phyloP scores from a whole-genome alignment of 202 grass and related monocot genomes.

The Digitaria exilis region DNA sequence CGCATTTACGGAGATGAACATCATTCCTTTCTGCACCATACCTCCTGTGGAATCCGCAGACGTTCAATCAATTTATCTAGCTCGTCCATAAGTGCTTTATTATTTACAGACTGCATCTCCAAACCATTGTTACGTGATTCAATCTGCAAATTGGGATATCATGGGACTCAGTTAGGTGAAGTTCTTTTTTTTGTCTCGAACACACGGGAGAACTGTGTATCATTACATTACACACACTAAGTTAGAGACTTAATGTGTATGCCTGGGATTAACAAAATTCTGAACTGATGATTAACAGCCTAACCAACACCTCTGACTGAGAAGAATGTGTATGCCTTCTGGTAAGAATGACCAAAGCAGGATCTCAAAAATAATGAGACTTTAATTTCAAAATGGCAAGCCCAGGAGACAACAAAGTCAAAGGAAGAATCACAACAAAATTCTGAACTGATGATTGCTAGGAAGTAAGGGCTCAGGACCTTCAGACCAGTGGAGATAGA shows the following conservation, averaged over 20 bases:
- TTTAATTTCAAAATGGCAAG: slow-evolving; percentile 1
- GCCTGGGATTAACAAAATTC: too few species aligned
- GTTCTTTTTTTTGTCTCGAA: not conserved
- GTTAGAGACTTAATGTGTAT: too few species aligned
- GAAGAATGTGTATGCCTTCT: not conserved
- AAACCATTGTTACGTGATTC: slow-evolving; percentile 97
- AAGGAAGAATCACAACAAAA: not conserved
- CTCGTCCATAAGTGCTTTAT: slow-evolving; percentile 84
- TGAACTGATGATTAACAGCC: too few species aligned
- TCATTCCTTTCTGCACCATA: slow-evolving; percentile 42
- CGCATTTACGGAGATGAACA: slow-evolving; percentile 16
- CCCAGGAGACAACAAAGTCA: not conserved
- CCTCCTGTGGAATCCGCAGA: slow-evolving; percentile 88
- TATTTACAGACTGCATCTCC: slow-evolving; percentile 98
- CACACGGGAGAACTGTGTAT: too few species aligned
- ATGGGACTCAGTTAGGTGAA: not conserved
- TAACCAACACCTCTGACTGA: not conserved
- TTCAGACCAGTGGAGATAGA: slow-evolving; percentile 5
- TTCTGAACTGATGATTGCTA: slow-evolving; percentile 23
- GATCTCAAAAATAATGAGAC: slow-evolving; percentile 13
- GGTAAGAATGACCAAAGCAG: slow-evolving; percentile 9
- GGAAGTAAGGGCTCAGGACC: not conserved
- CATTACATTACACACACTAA: too few species aligned
- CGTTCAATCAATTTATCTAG: slow-evolving; percentile 89
- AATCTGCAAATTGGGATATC: slow-evolving; percentile 63